phyloP scores from a whole-genome alignment of 2,329 filamentous ascomycete genomes.

The Didymella sp. region DNA sequence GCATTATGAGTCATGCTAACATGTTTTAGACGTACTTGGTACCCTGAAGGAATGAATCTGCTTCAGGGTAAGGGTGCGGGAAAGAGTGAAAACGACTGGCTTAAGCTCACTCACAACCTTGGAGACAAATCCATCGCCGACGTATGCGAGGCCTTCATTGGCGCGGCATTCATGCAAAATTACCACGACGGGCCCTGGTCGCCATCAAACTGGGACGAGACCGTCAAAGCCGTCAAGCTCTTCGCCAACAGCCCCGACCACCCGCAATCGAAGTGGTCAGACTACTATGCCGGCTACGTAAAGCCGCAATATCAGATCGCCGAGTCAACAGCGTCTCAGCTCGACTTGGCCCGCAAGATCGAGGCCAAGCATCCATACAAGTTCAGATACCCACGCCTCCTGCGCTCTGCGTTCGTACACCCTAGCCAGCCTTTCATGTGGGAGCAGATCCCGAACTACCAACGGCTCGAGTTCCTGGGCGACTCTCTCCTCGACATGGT shows the following conservation, averaged over 20 bases:
- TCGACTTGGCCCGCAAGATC: constrained; percentile 71
- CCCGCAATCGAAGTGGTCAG: constrained; percentile 69
- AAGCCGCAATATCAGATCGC: constrained; percentile 74
- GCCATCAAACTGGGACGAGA: constrained; percentile 62
- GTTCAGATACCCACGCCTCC: constrained; percentile 77
- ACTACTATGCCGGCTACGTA: constrained; percentile 75
- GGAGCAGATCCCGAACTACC: constrained; percentile 85
- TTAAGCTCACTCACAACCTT: constrained; percentile 66
- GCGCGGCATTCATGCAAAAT: constrained; percentile 73
- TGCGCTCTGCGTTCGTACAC: constrained; percentile 87
- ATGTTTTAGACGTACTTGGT: constrained; percentile 74
- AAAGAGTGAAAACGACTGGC: constrained; percentile 55
- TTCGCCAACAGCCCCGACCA: constrained; percentile 76
- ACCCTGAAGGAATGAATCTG: constrained; percentile 78
- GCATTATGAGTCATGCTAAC: constrained; percentile 29
- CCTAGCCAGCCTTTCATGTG: constrained; percentile 78
- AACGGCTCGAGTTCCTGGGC: constrained; percentile 89
- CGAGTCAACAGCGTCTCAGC: constrained; percentile 69
- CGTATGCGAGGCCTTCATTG: constrained; percentile 93
- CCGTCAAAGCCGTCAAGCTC: constrained; percentile 69
- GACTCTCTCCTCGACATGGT: constrained; percentile 88
- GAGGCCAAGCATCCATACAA: constrained; percentile 65
- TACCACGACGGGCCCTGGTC: constrained; percentile 53
- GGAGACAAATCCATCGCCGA: constrained; percentile 92
- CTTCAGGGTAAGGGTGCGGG: constrained; percentile 72